These are phyloP conservation scores for Trichosporon sp. DNA, from an alignment of 1,284 basidiomycete genomes.

Conservation along the genomic window DNA sequence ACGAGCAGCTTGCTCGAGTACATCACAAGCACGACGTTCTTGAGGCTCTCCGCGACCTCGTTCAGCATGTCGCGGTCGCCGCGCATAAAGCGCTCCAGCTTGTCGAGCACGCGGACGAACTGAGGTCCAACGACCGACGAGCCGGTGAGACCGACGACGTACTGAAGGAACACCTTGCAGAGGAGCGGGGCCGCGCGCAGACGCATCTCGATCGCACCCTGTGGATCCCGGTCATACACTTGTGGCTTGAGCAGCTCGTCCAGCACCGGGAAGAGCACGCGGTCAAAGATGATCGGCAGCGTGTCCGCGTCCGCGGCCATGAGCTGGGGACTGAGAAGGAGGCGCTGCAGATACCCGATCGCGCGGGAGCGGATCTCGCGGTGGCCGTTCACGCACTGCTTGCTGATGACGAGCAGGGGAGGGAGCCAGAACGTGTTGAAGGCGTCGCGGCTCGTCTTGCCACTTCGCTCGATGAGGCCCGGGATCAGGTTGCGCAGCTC, in stretches of 20 bases:
- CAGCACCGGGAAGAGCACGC: slow-evolving; percentile 86
- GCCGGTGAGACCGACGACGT: slow-evolving; percentile 74
- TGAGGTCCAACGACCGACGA: slow-evolving; percentile 65
- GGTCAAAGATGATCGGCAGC: slow-evolving; percentile 82
- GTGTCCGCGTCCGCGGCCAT: slow-evolving; percentile 63
- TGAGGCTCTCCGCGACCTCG: slow-evolving; percentile 94
- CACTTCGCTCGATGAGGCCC: slow-evolving; percentile 61
- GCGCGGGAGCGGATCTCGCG: slow-evolving; percentile 83
- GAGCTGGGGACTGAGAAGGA: slow-evolving; percentile 78
- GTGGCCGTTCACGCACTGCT: slow-evolving; percentile 82
- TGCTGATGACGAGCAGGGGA: slow-evolving; percentile 72
- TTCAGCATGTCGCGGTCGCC: slow-evolving; percentile 85
- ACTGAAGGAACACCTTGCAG: slow-evolving; percentile 94
- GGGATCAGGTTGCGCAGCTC: slow-evolving; percentile 69
- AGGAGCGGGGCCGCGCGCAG: slow-evolving; percentile 81
- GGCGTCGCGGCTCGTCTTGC: slow-evolving; percentile 56
- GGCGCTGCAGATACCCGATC: slow-evolving; percentile 81
- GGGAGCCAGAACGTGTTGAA: slow-evolving; percentile 84
- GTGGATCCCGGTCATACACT: slow-evolving; percentile 74
- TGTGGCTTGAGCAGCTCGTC: slow-evolving; percentile 89
- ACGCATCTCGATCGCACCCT: slow-evolving; percentile 86
- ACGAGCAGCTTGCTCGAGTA: slow-evolving; percentile 80
- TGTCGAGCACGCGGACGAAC: slow-evolving; percentile 90
- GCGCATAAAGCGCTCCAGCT: slow-evolving; percentile 86
- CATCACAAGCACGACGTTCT: slow-evolving; percentile 97